These are phyloP conservation scores for Cladosporium phlei DNA, from an alignment of 2,329 filamentous ascomycete species.

Conservation along the genomic window DNA sequence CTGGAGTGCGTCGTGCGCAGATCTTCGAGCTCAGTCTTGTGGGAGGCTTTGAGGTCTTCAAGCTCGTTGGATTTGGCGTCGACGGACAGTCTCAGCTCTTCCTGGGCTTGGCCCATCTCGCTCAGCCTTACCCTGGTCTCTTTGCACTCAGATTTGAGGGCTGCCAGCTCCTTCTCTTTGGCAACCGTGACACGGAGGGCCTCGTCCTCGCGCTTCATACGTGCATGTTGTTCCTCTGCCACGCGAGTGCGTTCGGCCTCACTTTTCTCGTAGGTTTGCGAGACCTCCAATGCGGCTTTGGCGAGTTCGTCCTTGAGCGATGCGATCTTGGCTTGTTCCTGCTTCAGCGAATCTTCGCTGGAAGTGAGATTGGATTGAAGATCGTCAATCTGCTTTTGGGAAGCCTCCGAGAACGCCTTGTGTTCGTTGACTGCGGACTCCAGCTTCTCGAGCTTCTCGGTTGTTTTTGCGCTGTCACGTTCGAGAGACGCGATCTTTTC, in stretches of 20 bases:
- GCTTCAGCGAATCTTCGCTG: neutral
- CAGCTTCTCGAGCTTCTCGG: slow-evolving; percentile 20
- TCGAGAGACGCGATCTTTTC: slow-evolving; percentile 19
- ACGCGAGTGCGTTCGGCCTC: neutral
- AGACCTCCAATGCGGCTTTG: slow-evolving; percentile 16
- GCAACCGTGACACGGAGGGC: neutral
- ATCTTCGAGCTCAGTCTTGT: slow-evolving; percentile 1
- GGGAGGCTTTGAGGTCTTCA: slow-evolving; percentile 1
- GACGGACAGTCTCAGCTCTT: slow-evolving; percentile 1
- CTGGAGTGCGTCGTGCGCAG: slow-evolving; percentile 1
- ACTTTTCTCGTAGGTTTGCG: neutral
- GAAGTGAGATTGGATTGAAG: slow-evolving; percentile 15
- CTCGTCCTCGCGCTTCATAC: slow-evolving; percentile 9
- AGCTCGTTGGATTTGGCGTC: slow-evolving; percentile 8
- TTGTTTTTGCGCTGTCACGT: slow-evolving; percentile 17
- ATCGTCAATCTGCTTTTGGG: slow-evolving; percentile 19
- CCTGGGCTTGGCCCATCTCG: slow-evolving; percentile 1
- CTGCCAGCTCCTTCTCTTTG: slow-evolving; percentile 15
- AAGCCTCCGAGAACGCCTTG: slow-evolving; percentile 7
- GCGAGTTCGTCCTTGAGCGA: slow-evolving; percentile 18
- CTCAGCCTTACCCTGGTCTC: slow-evolving; percentile 5
- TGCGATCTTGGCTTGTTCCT: slow-evolving; percentile 9
- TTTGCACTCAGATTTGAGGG: slow-evolving; percentile 11
- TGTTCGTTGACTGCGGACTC: slow-evolving; percentile 16
- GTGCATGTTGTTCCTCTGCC: neutral